Evolutionary conservation across 2,329 filamentous ascomycete species (phyloP), one percentile per base, ranked within the genome.

Genomic region (Fusarium gaditjirri): DNA sequence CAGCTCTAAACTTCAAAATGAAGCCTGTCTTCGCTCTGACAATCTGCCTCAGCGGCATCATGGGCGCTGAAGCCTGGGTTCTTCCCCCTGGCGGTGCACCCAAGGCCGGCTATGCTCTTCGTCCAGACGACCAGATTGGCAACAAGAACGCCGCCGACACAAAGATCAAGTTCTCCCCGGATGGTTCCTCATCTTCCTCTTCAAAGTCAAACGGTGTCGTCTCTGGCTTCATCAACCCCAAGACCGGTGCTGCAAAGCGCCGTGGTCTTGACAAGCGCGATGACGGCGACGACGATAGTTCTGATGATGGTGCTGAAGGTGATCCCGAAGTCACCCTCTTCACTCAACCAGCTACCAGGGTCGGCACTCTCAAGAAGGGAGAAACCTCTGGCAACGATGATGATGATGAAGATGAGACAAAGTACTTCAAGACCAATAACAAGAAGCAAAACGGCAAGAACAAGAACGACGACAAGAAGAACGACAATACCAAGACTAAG

Each of bases 401-500:
- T 21, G 39, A 47, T 8, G 52, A 23, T 8, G 19, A 57, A 2
- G 31, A 44, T 23, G 38, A 60, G 3, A 33, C 16, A 4, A 68
- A 68, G 38, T 47, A 25, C 19, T 23, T 67, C 35, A 67, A 67
- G 46, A 10, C 36, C 1, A 49, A 46, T 31, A 43, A 33, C 17
- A 67, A 67, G 47, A 67, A 67, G 31, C 61, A 66, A 7, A 59
- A 50, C 16, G 63, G 49, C 31, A 61, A 61, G 13, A 47, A 43
- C 25, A n/a, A 39, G n/a, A 17, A 46, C 6, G 44, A 41, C 4
- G 47, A 43, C 25, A 52, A 41, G 44, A 64, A 64, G 41, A 27
- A 39, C 4, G 27, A 42, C 4, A 36, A 33, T 0, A 33, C 29
- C 21, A 65, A 65, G 60, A n/a, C 42, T 5, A 56, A 56, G 39